These are phyloP conservation scores for Dothistroma septosporum DNA, from an alignment of 2,329 filamentous ascomycete species.

Conservation along the genomic window DNA sequence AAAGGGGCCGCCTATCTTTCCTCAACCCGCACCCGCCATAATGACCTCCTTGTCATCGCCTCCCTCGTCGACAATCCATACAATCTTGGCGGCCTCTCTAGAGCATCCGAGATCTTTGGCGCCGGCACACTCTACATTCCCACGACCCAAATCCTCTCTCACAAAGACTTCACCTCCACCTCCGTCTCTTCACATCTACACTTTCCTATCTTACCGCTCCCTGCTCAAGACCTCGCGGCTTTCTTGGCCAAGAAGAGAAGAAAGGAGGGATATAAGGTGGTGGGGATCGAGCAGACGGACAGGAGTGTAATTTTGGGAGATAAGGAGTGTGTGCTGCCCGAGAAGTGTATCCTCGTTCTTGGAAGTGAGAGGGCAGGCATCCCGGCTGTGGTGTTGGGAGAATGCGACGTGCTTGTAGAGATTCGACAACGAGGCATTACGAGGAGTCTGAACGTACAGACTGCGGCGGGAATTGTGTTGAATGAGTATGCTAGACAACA, in stretches of 20 bases:
- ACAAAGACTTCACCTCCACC: conserved; percentile 49
- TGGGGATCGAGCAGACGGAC: conserved; percentile 54
- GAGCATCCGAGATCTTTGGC: conserved; percentile 51
- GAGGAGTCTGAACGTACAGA: conserved; percentile 54
- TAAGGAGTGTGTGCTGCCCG: conserved; percentile 30
- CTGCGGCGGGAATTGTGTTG: conserved; percentile 49
- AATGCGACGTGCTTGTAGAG: conserved; percentile 51
- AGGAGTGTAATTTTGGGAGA: conserved; percentile 44
- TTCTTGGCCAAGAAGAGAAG: conserved; percentile 44
- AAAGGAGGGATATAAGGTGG: conserved; percentile 47
- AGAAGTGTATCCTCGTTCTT: conserved; percentile 42
- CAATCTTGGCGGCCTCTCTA: conserved; percentile 49
- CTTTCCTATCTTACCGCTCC: conserved; percentile 41
- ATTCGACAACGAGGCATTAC: conserved; percentile 51
- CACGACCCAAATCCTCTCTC: conserved; percentile 37
- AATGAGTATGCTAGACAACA: conserved; percentile 49
- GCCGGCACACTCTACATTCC: conserved; percentile 44
- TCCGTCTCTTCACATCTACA: conserved; percentile 49
- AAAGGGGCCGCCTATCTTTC: conserved; percentile 47
- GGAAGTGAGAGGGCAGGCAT: conserved; percentile 52
- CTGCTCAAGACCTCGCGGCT: conserved; percentile 23
- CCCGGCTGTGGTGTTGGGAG: conserved; percentile 44
- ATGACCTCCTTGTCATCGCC: conserved; percentile 45
- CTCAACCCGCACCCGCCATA: conserved; percentile 28
- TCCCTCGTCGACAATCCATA: conserved; percentile 50